Conservation (phyloP, 441 rosid species). For the Metrosideros polymorpha region DNA sequence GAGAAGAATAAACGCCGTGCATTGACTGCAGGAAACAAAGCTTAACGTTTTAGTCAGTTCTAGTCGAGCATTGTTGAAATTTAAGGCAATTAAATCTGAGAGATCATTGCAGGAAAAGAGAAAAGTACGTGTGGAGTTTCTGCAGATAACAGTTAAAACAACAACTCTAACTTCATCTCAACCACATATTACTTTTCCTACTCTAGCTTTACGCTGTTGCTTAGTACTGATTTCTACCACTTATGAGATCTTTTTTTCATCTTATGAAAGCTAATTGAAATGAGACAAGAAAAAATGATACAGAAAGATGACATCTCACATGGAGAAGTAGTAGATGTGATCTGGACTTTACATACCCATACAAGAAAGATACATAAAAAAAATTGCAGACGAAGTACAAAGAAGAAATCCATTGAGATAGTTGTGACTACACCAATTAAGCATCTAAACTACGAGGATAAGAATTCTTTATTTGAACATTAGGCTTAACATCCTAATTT, state of each 20-base stretch:
- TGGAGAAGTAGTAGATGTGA: neutral
- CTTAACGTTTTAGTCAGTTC: neutral
- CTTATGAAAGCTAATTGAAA: neutral
- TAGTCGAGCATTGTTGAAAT: neutral
- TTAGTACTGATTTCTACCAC: neutral
- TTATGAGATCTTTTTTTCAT: neutral
- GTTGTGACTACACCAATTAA: neutral
- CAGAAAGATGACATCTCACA: neutral
- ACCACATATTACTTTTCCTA: neutral
- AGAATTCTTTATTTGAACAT: neutral
- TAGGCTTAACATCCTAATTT: neutral
- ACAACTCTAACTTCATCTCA: neutral
- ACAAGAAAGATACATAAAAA: neutral
- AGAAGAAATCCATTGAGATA: neutral
- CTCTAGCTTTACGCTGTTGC: neutral
- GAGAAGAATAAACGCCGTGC: neutral
- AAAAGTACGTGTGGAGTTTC: neutral
- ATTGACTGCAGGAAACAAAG: neutral
- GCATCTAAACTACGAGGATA: neutral
- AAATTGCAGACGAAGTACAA: neutral
- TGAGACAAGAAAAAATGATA: neutral
- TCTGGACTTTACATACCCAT: neutral
- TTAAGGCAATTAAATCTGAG: neutral
- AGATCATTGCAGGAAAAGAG: neutral
- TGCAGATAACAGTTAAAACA: neutral